Conservation (phyloP, 257 asterid genomes). For the Anisodus acutangulus region DNA sequence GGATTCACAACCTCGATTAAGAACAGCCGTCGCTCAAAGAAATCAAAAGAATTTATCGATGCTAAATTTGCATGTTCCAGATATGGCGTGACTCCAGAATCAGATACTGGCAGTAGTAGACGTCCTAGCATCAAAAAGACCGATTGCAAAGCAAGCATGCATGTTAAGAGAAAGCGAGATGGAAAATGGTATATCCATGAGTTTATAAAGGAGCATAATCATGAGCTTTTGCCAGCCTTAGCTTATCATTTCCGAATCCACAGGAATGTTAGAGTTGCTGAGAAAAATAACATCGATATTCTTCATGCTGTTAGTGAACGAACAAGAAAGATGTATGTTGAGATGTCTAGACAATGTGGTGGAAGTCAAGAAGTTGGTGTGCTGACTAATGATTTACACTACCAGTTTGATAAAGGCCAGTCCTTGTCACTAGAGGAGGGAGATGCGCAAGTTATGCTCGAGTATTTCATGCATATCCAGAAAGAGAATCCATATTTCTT, state of each 20-base stretch:
- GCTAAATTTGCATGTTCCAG: conserved; percentile 97
- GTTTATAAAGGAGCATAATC: conserved; percentile 88
- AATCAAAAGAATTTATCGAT: conserved; percentile 91
- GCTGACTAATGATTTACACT: conserved; percentile 53
- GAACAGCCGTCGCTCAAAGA: conserved; percentile 95
- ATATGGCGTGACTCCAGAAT: conserved; percentile 91
- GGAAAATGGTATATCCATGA: conserved; percentile 97
- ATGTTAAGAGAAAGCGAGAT: conserved; percentile 83
- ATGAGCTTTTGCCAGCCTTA: conserved; percentile 93
- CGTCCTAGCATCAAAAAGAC: conserved; percentile 86
- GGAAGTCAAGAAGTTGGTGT: conserved; percentile 45
- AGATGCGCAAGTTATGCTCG: conserved; percentile 79
- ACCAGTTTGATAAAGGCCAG: conserved; percentile 63
- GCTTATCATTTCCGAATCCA: conserved; percentile 96
- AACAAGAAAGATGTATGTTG: conserved; percentile 93
- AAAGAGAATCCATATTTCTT: conserved; percentile 76
- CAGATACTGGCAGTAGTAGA: conserved; percentile 73
- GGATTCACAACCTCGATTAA: conserved; percentile 97
- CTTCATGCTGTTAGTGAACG: conserved; percentile 93
- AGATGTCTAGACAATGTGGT: conserved; percentile 84
- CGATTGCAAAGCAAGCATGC: conserved; percentile 97
- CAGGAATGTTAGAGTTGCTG: conserved; percentile 82
- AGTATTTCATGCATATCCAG: conserved; percentile 79
- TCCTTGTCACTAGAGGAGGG: conserved; percentile 82
- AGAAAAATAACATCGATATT: conserved; percentile 88